phyloP scores from a whole-genome alignment of 192 early-diverging fungal genomes.

The Coemansia sp. region DNA sequence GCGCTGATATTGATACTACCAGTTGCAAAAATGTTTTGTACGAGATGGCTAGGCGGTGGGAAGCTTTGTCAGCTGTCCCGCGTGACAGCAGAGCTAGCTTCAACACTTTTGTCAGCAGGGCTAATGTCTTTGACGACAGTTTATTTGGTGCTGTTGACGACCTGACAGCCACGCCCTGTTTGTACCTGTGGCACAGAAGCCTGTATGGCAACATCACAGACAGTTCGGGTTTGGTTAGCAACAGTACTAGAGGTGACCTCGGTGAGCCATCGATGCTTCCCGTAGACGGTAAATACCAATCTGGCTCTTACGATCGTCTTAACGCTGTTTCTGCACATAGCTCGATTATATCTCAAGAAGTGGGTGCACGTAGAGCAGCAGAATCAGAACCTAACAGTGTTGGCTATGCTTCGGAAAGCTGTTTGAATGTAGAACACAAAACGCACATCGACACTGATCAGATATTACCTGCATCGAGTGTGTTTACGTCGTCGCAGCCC shows the following conservation, averaged over 20 bases:
- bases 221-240: background rate
- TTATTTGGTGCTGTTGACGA: constrained; percentile 9
- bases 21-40: constrained; percentile 11
- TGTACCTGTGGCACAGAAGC: constrained; percentile 37
- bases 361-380: too few relatives aligned
- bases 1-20: background rate
- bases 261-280: background rate
- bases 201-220: background rate
- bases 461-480: background rate
- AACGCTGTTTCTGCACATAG: background rate
- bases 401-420: too few relatives aligned
- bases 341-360: too few relatives aligned
- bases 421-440: too few relatives aligned
- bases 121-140: background rate
- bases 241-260: background rate
- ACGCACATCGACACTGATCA: background rate
- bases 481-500: constrained; percentile 4
- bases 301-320: background rate
- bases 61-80: constrained; percentile 3
- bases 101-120: background rate
- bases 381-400: too few relatives aligned
- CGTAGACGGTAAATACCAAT: background rate
- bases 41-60: constrained; percentile 13
- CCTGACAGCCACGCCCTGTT: background rate
- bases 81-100: background rate